Evolutionary conservation across 441 rosid species (phyloP).

Genomic region (Populus trichocarpa): DNA sequence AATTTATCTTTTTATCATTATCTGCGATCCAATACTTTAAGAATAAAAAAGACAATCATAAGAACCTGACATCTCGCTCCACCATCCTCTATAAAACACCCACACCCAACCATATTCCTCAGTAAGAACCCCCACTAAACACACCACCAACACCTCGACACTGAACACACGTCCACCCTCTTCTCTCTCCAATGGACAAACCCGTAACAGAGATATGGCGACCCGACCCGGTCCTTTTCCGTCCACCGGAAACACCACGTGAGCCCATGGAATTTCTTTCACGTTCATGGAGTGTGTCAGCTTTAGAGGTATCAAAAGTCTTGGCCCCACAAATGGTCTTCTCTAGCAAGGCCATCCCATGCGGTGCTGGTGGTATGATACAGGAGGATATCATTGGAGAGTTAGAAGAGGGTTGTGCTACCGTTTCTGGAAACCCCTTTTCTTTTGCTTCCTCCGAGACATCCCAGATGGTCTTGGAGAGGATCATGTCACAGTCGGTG

Average conservation of each 20-base stretch:
- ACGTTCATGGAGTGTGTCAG: slow-evolving; percentile 91
- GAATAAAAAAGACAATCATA: background rate
- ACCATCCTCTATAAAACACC: background rate
- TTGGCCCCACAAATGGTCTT: slow-evolving; percentile 46
- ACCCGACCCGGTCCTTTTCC: slow-evolving; percentile 46
- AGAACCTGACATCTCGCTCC: background rate
- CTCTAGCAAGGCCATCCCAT: slow-evolving; percentile 35
- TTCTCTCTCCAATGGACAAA: slow-evolving; percentile 17
- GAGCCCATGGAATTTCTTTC: slow-evolving; percentile 96
- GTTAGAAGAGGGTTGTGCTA: slow-evolving; percentile 45
- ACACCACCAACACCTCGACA: background rate
- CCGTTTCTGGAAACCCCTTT: slow-evolving; percentile 77
- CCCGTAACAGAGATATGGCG: slow-evolving; percentile 42
- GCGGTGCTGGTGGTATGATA: slow-evolving; percentile 27
- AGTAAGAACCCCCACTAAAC: background rate
- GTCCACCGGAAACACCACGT: slow-evolving; percentile 83
- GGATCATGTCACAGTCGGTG: slow-evolving; percentile 97
- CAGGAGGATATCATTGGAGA: slow-evolving; percentile 66
- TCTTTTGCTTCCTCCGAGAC: slow-evolving; percentile 89
- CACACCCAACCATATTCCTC: background rate
- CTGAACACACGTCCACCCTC: background rate
- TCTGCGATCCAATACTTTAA: background rate
- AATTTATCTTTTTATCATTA: no score
- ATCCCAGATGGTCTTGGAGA: slow-evolving; percentile 91
- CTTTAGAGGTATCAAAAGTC: slow-evolving; percentile 77